A percentile compares a stretch with the other conserved stretches of the same genome.
Evolutionary conservation across 495 filamentous ascomycete species (phyloP).

Genomic region (Penicillium ucsense): DNA sequence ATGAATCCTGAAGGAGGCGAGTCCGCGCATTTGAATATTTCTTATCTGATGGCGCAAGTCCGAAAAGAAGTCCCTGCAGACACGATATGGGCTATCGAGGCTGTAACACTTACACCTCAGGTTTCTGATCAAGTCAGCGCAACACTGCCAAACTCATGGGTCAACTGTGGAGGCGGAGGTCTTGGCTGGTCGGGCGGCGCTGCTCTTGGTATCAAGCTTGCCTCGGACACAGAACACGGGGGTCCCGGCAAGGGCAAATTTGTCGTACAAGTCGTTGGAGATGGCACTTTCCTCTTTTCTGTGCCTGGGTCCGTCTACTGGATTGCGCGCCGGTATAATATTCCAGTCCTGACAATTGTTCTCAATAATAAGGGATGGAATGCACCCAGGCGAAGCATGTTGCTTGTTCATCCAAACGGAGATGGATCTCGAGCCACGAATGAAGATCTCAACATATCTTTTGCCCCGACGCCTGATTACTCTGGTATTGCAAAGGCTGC

Average conservation of each 20-base stretch:
- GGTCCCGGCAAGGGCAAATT: constrained; percentile 65
- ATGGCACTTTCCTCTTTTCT: constrained; percentile 83
- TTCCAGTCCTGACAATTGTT: constrained; percentile 83
- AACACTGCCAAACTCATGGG: constrained; percentile 69
- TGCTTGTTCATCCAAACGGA: constrained; percentile 78
- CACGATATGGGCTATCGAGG: constrained; percentile 79
- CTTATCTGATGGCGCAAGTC: constrained; percentile 58
- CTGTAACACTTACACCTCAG: constrained; percentile 72
- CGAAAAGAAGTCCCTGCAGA: constrained; percentile 57
- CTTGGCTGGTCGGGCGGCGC: constrained; percentile 94
- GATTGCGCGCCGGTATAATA: constrained; percentile 77
- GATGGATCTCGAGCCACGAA: constrained; percentile 67
- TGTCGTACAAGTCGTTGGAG: constrained; percentile 86
- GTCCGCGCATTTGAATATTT: constrained; percentile 58
- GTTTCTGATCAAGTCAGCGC: constrained; percentile 77
- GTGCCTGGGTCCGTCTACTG: constrained; percentile 90
- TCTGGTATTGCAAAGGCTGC: constrained; percentile 87
- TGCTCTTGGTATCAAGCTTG: constrained; percentile 80
- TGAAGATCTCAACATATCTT: constrained; percentile 82
- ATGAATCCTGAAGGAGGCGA: constrained; percentile 38
- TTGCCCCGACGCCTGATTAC: constrained; percentile 80
- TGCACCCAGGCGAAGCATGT: constrained; percentile 63
- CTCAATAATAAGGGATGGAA: constrained; percentile 96
- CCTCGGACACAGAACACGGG: constrained; percentile 49
- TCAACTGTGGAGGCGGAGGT: constrained; percentile 91